Percentiles rank a stretch among this genome's conserved stretches.
These are phyloP conservation scores for Stachybotrys echinatus DNA, from an alignment of 2,329 filamentous ascomycete genomes.

Conservation along the genomic window DNA sequence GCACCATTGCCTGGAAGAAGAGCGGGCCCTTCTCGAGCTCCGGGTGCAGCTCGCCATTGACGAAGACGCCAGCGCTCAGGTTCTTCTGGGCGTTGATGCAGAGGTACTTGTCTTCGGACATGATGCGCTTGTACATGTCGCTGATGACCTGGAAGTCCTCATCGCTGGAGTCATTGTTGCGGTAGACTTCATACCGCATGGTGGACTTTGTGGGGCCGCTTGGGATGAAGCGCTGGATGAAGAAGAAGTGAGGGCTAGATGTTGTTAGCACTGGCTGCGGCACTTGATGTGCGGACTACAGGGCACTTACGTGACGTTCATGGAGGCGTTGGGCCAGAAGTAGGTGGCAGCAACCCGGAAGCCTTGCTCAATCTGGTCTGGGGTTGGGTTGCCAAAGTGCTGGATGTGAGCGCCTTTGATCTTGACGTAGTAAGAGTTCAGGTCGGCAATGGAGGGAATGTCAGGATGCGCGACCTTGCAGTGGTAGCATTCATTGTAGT, in stretches of 20 bases:
- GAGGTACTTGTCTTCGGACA: conserved; percentile 60
- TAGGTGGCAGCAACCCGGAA: conserved; percentile 41
- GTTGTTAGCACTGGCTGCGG: conserved; percentile 2
- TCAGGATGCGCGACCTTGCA: conserved; percentile 55
- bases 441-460: conserved; percentile 50
- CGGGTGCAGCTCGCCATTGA: conserved; percentile 59
- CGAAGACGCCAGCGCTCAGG: conserved; percentile 54
- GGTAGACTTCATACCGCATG: conserved; percentile 60
- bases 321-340: conserved; percentile 46
- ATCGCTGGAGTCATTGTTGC: conserved; percentile 54
- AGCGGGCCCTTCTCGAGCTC: conserved; percentile 53
- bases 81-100: conserved; percentile 56
- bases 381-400: conserved; percentile 40
- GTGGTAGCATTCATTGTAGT: conserved; percentile 65
- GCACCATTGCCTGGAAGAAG: conserved; percentile 48
- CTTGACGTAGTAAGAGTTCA: conserved; percentile 48
- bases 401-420: conserved; percentile 43
- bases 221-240: conserved; percentile 58
- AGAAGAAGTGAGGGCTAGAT: conserved; percentile 54
- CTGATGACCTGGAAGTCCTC: conserved; percentile 52
- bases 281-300: background rate
- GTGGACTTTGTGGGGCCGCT: conserved; percentile 40
- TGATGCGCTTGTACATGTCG: conserved; percentile 57
- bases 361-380: conserved; percentile 42
- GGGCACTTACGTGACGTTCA: conserved; percentile 41